Percentiles rank a stretch among this genome's conserved stretches.
Conservation (phyloP, 2,329 filamentous ascomycete species). For the Pyricularia sp. region DNA sequence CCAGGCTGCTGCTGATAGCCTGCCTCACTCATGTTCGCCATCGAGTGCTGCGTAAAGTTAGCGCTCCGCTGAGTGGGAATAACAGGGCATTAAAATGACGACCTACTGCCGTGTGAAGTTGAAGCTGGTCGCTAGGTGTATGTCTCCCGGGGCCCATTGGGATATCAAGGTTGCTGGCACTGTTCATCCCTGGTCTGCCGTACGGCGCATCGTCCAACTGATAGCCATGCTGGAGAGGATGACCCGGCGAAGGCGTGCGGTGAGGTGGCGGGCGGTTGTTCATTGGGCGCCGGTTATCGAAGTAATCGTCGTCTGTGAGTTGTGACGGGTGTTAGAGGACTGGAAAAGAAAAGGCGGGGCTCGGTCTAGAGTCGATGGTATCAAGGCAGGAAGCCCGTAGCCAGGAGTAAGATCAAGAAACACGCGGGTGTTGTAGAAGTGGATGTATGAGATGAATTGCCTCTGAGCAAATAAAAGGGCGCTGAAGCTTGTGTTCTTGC, state of each 20-base stretch:
- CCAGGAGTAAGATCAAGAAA: constrained; percentile 9
- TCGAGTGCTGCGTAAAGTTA: constrained; percentile 29
- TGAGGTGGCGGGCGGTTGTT: constrained; percentile 32
- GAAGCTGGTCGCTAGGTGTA: constrained; percentile 62
- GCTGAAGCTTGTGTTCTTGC: background rate
- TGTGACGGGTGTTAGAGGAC: constrained; percentile 7
- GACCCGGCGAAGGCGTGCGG: constrained; percentile 64
- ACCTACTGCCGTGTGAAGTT: constrained; percentile 74
- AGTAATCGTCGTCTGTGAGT: constrained; percentile 43
- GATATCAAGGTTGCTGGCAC: constrained; percentile 50
- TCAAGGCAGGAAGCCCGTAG: background rate
- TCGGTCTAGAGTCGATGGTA: background rate
- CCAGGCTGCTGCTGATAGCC: constrained; percentile 30
- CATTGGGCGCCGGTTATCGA: constrained; percentile 40
- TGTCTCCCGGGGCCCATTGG: constrained; percentile 44
- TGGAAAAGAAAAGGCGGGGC: background rate
- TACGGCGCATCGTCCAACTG: constrained; percentile 73
- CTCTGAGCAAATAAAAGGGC: background rate
- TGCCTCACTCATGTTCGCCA: constrained; percentile 30
- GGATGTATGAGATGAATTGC: background rate
- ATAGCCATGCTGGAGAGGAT: constrained; percentile 61
- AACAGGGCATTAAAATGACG: background rate
- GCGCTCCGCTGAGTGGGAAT: too few species aligned
- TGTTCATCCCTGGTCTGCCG: constrained; percentile 31
- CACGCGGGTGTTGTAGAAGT: constrained; percentile 7